Base-by-base conservation (phyloP, 1,139 yeast species). In the Insectozyma bohioensis region DNA sequence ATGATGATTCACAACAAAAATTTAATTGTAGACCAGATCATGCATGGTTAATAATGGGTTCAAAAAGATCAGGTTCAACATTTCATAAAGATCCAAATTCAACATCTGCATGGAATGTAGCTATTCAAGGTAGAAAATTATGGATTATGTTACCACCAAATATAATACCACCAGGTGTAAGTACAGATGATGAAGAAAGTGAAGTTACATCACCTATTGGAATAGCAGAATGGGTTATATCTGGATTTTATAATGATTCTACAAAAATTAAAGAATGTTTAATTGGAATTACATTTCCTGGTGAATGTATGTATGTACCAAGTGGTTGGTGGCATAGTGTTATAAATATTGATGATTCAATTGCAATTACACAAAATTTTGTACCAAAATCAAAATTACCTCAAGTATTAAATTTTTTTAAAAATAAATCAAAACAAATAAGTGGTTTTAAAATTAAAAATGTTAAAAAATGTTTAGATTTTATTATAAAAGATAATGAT, bases 271-370 rank as follows among this genome's bases (percentile, higher is more conserved):
- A 66, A 4, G 72, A 70, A 35, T 81, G 86, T 42, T 54, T 68
- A 26, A 77, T 87, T 14, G 94, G 86, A 1, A 65, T 87, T 9
- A 83, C 95, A 0, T 78, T 78, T 45, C 85, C 90, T 0, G 92
- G 92, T 5, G 95, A 88, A 54, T 81, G 87, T 44, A 75, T 87
- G 72, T 78, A 84, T 52, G 97, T 88, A 4, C 97, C 97, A 2
- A 72, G 90, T 13, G 95, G 95, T 1, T 88, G 97, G 97, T 88
- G 97, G 97, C 97, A 88, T 61, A 67, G 80, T 25, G 97, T 88
- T 16, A 85, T 87, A 15, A 88, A 88, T 49, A 52, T 88, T 16
- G 87, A 83, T 40, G 90, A 84, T 48, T 70, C 82, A 12, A 81
- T 84, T 25, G 90, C 95, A 0, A 60, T 87, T 48, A 88, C 97